These are phyloP conservation scores for Fusarium continuum DNA, from an alignment of 2,329 filamentous ascomycete genomes.

Conservation along the genomic window DNA sequence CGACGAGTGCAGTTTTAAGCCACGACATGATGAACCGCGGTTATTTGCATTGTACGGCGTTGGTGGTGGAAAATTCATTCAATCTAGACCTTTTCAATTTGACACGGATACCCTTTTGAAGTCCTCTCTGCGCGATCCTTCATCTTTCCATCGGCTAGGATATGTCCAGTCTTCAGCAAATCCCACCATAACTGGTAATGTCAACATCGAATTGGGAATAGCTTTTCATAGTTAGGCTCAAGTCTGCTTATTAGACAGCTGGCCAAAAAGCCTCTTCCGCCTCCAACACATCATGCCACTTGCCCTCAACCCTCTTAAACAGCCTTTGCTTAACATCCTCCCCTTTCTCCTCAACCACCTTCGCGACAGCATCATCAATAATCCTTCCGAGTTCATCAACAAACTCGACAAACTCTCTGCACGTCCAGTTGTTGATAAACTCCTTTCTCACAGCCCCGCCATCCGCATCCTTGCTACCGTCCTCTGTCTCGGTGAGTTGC, in stretches of 20 bases:
- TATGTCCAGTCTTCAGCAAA: no score
- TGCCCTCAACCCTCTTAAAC: conserved; percentile 52
- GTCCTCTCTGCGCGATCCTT: no score
- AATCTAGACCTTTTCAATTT: conserved; percentile 36
- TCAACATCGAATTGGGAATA: no score
- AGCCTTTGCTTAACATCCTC: conserved; percentile 45
- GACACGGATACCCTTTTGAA: conserved; percentile 37
- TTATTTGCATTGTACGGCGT: conserved; percentile 46
- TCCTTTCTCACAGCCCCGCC: conserved; percentile 70
- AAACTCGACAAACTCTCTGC: conserved; percentile 66
- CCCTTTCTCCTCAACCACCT: conserved; percentile 49
- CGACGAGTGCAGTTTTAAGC: conserved; percentile 77
- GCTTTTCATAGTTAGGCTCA: accelerated
- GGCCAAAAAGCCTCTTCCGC: conserved; percentile 71
- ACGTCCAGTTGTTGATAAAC: conserved; percentile 77
- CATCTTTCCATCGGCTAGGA: no score
- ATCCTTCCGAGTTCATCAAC: conserved; percentile 64
- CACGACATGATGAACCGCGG: conserved; percentile 8
- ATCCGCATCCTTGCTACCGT: conserved; percentile 61
- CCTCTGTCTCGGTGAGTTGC: conserved; percentile 43
- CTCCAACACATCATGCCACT: conserved; percentile 61
- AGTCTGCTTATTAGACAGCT: conserved; percentile 13
- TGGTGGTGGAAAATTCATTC: conserved; percentile 34
- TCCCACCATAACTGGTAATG: no score
- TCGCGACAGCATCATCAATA: conserved; percentile 62